These are phyloP conservation scores for Ramaria sp. DNA, from an alignment of 768 basidiomycete genomes.

Conservation along the genomic window DNA sequence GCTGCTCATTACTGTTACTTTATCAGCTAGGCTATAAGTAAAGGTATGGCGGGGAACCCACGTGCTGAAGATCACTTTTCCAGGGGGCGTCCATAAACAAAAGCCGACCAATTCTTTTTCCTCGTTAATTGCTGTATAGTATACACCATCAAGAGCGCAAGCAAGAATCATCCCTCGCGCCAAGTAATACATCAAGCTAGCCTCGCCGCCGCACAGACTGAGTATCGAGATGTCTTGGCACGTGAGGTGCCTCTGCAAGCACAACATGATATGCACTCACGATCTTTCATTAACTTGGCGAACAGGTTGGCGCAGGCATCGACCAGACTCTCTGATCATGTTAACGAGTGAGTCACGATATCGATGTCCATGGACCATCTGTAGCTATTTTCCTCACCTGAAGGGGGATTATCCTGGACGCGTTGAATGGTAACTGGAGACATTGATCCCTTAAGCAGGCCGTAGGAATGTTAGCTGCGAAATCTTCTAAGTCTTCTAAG, in stretches of 20 bases:
- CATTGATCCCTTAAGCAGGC: not conserved
- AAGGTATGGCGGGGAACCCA: constrained; percentile 1
- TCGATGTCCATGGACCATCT: not conserved
- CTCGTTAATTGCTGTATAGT: constrained; percentile 10
- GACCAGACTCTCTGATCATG: not conserved
- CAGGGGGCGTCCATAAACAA: constrained; percentile 11
- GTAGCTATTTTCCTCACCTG: not conserved
- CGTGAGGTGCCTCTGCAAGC: not conserved
- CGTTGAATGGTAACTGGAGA: not conserved
- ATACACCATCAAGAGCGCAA: constrained; percentile 11
- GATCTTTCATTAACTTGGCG: constrained; percentile 16
- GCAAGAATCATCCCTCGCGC: constrained; percentile 13
- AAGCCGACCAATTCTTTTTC: constrained; percentile 8
- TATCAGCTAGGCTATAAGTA: not conserved
- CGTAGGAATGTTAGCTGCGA: too few species aligned
- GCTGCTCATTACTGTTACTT: constrained; percentile 8
- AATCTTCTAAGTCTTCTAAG: too few species aligned
- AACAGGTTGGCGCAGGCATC: not conserved
- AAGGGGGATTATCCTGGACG: not conserved
- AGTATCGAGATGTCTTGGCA: constrained; percentile 4
- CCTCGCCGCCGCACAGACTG: constrained; percentile 15
- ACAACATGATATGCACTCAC: not conserved
- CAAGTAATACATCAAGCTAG: constrained; percentile 3
- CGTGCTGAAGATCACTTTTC: constrained; percentile 13
- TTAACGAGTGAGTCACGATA: not conserved